A percentile compares a stretch with the other conserved stretches of the same genome.
Evolutionary conservation across 2,329 filamentous ascomycete species (phyloP).

Genomic region (Phaeosphaeria sp.): DNA sequence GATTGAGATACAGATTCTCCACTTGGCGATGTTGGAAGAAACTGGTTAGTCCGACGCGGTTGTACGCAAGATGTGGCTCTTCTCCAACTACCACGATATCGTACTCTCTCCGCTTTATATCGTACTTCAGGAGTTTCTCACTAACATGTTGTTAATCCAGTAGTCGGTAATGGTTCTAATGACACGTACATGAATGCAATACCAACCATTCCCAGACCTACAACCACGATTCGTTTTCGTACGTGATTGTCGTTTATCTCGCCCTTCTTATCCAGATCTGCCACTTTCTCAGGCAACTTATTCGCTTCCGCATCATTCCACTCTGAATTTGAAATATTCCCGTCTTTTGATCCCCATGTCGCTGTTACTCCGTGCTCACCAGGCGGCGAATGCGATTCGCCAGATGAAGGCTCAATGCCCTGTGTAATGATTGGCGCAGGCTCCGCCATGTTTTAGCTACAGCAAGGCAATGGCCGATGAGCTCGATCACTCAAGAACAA

Average conservation of each 20-base stretch:
- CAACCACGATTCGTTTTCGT: slow-evolving; percentile 76
- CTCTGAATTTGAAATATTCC: slow-evolving; percentile 52
- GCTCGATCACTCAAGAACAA: neutral
- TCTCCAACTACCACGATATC: slow-evolving; percentile 86
- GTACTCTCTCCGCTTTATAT: slow-evolving; percentile 76
- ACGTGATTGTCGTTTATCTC: slow-evolving; percentile 33
- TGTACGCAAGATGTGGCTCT: slow-evolving; percentile 87
- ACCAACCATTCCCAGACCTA: slow-evolving; percentile 91
- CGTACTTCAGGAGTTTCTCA: slow-evolving; percentile 87
- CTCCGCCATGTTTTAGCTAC: slow-evolving; percentile 22
- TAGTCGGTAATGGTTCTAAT: neutral
- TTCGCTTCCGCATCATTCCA: slow-evolving; percentile 57
- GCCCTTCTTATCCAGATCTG: slow-evolving; percentile 29
- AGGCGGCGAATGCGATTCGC: slow-evolving; percentile 38
- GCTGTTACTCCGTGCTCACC: slow-evolving; percentile 26
- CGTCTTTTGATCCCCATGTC: slow-evolving; percentile 35
- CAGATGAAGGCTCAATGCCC: slow-evolving; percentile 42
- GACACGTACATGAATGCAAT: slow-evolving; percentile 76
- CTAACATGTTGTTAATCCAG: slow-evolving; percentile 53
- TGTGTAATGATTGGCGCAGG: slow-evolving; percentile 36
- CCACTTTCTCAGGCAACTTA: slow-evolving; percentile 52
- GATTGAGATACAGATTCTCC: slow-evolving; percentile 88
- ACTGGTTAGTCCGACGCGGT: slow-evolving; percentile 85
- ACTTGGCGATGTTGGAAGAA: slow-evolving; percentile 88
- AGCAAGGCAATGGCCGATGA: neutral